These are phyloP conservation scores for Corchorus olitorius DNA, from an alignment of 345 rosid genomes.

Conservation along the genomic window DNA sequence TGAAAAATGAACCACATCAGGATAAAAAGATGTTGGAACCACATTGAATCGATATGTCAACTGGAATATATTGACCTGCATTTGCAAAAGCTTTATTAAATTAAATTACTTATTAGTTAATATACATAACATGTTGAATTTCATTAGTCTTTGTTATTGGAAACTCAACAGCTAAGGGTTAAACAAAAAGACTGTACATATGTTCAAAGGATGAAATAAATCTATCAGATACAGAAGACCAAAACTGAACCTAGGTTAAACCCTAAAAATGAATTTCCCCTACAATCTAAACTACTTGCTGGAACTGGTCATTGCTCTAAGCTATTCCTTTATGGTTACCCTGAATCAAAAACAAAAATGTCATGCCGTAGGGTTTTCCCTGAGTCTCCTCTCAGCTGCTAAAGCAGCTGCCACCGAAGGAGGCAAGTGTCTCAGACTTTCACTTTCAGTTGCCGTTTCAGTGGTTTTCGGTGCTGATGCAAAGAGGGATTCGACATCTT, in stretches of 20 bases:
- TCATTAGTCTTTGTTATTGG: not conserved
- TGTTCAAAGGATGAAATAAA: constrained; percentile 4
- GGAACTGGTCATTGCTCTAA: not conserved
- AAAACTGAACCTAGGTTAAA: constrained; percentile 2
- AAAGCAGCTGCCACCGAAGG: constrained; percentile 82
- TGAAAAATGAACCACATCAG: not conserved
- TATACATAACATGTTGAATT: not conserved
- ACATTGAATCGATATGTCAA: not conserved
- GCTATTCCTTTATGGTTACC: not conserved
- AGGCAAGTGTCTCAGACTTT: constrained; percentile 64
- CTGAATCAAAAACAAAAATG: not conserved
- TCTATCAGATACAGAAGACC: not conserved
- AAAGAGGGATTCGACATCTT: constrained; percentile 80
- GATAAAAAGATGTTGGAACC: not conserved
- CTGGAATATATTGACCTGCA: not conserved
- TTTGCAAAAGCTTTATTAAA: not conserved
- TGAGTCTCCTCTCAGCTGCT: constrained; percentile 89
- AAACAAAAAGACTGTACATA: not conserved
- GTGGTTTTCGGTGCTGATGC: constrained; percentile 39
- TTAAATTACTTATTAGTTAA: not conserved
- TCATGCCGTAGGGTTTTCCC: constrained; percentile 24
- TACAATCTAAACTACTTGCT: not conserved
- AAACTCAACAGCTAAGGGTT: not conserved
- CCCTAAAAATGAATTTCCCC: constrained; percentile 7
- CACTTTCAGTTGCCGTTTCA: constrained; percentile 39